These are phyloP conservation scores for Pythium phragmitis DNA, from an alignment of 352 stramenopile species.

Conservation along the genomic window DNA sequence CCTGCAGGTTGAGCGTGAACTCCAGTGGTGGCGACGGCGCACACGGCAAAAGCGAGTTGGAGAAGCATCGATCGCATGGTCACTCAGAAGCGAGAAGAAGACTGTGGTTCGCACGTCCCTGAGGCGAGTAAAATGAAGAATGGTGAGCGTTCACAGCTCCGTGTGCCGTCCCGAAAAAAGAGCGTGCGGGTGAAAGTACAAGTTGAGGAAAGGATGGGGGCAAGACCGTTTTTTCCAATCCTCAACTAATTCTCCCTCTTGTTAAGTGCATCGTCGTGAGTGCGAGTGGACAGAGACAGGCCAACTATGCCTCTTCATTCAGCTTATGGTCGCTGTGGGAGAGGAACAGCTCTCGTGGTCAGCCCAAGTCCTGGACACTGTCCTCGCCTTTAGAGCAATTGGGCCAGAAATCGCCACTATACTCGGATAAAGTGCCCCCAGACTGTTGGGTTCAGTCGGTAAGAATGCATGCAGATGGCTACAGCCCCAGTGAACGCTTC, in stretches of 20 bases:
- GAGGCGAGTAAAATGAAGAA: slow-evolving; percentile 12
- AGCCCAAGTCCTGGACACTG: no score
- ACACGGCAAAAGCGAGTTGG: neutral
- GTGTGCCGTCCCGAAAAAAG: neutral
- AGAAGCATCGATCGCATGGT: neutral
- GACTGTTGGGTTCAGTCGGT: no score
- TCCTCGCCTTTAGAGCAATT: neutral
- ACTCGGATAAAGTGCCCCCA: neutral
- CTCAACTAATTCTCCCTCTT: neutral
- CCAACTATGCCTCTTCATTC: neutral
- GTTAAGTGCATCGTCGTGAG: no score
- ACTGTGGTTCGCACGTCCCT: neutral
- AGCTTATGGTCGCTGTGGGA: neutral
- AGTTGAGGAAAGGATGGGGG: neutral
- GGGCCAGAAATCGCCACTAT: neutral
- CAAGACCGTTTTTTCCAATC: no score
- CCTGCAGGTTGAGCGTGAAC: neutral
- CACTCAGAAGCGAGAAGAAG: neutral
- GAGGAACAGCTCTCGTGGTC: neutral
- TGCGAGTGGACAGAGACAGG: neutral
- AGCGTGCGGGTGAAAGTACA: neutral
- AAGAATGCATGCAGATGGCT: neutral
- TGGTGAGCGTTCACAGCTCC: neutral
- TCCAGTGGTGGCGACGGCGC: neutral
- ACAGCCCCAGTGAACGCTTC: neutral